Evolutionary conservation across 306 rosid species (phyloP).

Genomic region (Geum urbanum): DNA sequence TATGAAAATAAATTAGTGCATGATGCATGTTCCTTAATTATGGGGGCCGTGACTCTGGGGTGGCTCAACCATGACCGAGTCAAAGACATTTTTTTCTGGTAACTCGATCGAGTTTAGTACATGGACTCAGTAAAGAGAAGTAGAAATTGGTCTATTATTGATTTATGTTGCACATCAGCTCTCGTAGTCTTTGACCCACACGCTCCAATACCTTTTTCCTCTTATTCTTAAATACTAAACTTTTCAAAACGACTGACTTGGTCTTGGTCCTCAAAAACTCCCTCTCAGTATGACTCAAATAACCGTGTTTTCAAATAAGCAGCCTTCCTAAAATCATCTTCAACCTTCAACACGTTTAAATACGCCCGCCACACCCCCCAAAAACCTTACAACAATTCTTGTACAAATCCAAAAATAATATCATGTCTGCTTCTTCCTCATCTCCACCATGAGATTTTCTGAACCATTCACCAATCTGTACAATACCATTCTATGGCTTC

Average conservation of each 20-base stretch:
- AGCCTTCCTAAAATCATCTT: background rate
- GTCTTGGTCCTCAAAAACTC: conserved; percentile 41
- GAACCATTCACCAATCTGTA: background rate
- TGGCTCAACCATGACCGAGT: too few relatives aligned
- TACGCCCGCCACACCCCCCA: background rate
- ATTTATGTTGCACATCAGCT: background rate
- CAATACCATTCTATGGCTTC: conserved; percentile 45
- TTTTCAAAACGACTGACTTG: conserved; percentile 24
- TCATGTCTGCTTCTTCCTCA: background rate
- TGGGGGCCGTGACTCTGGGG: too few relatives aligned
- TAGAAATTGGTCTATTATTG: background rate
- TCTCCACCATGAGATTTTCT: conserved; percentile 42
- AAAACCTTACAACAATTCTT: background rate
- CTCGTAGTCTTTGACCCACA: background rate
- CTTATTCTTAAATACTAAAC: too few relatives aligned
- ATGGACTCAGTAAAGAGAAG: background rate
- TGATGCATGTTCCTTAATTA: too few relatives aligned
- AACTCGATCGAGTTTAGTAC: background rate
- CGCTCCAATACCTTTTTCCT: too few relatives aligned
- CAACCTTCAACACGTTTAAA: conserved; percentile 7
- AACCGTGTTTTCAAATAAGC: conserved; percentile 26
- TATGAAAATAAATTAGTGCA: too few relatives aligned
- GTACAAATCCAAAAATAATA: background rate
- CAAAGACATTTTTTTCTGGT: background rate
- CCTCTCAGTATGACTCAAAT: background rate